Evolutionary conservation across 345 rosid genomes (phyloP).

Genomic region (Salix purpurea): DNA sequence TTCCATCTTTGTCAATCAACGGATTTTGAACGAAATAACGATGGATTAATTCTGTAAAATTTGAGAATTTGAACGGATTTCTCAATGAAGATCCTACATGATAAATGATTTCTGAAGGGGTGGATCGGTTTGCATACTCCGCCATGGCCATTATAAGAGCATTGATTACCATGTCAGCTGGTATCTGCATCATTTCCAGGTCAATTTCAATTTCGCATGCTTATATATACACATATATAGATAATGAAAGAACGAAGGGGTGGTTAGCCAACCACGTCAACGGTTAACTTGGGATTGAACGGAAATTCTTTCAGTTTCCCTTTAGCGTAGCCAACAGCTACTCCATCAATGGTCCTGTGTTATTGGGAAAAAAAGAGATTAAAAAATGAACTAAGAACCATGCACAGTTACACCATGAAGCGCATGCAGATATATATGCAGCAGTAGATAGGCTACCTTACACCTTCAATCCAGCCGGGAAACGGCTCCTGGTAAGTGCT

Average conservation of each 20-base stretch:
- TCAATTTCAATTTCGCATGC: too few species aligned
- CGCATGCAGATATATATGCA: too few species aligned
- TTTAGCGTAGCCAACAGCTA: constrained; percentile 10
- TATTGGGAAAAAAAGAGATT: background rate
- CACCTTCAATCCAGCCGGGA: constrained; percentile 21
- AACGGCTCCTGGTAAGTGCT: constrained; percentile 15
- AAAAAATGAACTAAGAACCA: too few species aligned
- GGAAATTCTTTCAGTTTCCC: constrained; percentile 11
- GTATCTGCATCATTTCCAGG: constrained; percentile 38
- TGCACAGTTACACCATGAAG: too few species aligned
- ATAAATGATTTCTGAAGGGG: constrained; percentile 2
- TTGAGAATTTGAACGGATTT: constrained; percentile 7
- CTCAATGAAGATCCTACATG: constrained; percentile 25
- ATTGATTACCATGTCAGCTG: constrained; percentile 90
- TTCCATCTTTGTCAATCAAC: background rate
- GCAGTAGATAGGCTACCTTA: background rate
- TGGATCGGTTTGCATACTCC: background rate
- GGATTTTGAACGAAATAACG: background rate
- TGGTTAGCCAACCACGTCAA: constrained; percentile 2
- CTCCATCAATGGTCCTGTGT: constrained; percentile 11
- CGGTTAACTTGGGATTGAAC: background rate
- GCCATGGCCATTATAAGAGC: constrained; percentile 53
- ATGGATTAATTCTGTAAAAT: background rate
- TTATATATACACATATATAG: background rate
- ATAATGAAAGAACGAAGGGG: background rate